Evolutionary conservation across 805 yeast species (phyloP).

Genomic region (Hanseniaspora occidentalis): DNA sequence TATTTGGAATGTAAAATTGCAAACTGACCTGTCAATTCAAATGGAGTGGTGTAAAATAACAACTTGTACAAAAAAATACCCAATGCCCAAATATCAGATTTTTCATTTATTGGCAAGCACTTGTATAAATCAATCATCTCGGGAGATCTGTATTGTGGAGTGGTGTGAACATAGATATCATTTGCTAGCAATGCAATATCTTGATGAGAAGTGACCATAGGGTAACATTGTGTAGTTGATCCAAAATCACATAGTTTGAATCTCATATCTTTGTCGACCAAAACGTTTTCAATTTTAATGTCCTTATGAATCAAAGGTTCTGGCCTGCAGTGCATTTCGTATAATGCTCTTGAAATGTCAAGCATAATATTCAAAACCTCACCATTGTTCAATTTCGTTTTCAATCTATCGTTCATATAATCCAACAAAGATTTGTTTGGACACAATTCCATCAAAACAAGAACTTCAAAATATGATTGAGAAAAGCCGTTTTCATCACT

Average conservation of each 20-base stretch:
- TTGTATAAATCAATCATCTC: conserved; percentile 89
- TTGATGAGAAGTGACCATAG: conserved; percentile 60
- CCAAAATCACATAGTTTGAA: conserved; percentile 93
- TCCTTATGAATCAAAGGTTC: conserved; percentile 81
- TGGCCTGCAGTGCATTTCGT: conserved; percentile 61
- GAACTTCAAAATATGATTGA: conserved; percentile 60
- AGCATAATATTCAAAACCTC: conserved; percentile 77
- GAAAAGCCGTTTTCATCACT: too few relatives aligned
- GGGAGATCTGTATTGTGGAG: conserved; percentile 92
- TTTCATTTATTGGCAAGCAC: conserved; percentile 78
- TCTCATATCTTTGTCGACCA: conserved; percentile 54
- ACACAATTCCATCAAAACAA: conserved; percentile 87
- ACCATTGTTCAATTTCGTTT: conserved; percentile 60
- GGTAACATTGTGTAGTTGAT: conserved; percentile 43
- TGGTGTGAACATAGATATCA: conserved; percentile 81
- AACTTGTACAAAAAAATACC: conserved; percentile 86
- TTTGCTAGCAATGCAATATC: conserved; percentile 66
- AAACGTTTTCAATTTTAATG: conserved; percentile 86
- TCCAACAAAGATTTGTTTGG: conserved; percentile 78
- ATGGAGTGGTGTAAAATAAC: conserved; percentile 89
- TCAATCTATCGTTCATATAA: conserved; percentile 76
- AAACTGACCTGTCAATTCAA: conserved; percentile 71
- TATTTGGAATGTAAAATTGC: conserved; percentile 79
- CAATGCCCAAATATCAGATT: conserved; percentile 92
- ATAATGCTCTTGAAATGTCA: conserved; percentile 68